Conservation (phyloP, 1,284 basidiomycete species). For the Ganoderma resinaceum region DNA sequence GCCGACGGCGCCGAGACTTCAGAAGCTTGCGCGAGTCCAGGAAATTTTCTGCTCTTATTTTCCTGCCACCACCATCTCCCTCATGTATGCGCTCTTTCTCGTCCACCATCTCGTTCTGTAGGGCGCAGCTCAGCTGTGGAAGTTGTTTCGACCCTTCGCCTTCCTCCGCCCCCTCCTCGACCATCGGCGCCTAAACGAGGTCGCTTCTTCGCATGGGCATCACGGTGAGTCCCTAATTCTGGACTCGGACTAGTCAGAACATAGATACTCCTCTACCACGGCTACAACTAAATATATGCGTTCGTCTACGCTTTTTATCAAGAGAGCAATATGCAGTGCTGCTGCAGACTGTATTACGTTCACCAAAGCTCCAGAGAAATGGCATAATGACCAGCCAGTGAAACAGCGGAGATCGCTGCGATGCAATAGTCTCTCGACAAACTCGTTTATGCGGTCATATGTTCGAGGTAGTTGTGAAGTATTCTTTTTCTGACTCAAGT, state of each 20-base stretch:
- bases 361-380: no score
- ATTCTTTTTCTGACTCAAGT: no score
- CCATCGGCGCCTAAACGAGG: neutral
- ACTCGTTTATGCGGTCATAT: neutral
- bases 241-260: neutral
- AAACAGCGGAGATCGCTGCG: neutral
- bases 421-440: neutral
- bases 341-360: no score
- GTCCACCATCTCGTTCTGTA: neutral
- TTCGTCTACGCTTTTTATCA: neutral
- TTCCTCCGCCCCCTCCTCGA: neutral
- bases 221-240: neutral
- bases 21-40: constrained; percentile 6
- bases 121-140: neutral
- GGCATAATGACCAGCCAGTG: no score
- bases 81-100: neutral
- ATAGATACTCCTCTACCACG: neutral
- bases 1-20: constrained; percentile 7
- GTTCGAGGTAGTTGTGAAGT: neutral
- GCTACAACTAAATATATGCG: neutral
- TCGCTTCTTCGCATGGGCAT: neutral
- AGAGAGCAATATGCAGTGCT: neutral
- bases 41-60: constrained; percentile 17
- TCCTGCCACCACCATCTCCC: constrained; percentile 10
- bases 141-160: neutral